Conservation (phyloP, 2,329 filamentous ascomycete species). For the Zymoseptoria brevis region DNA sequence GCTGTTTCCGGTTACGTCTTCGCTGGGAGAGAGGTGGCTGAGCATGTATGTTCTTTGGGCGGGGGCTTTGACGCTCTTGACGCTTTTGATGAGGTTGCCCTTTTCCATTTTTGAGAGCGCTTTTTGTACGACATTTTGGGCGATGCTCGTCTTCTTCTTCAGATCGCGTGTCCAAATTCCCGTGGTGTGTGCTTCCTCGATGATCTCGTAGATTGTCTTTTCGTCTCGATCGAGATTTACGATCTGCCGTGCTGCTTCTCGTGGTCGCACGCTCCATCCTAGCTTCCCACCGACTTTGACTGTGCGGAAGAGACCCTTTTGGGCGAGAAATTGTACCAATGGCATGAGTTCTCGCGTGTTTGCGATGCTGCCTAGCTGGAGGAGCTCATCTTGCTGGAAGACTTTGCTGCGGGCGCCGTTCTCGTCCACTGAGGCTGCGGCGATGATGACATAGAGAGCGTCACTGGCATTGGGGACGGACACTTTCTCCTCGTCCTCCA, state of each 20-base stretch:
- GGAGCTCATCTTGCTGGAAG: constrained; percentile 28
- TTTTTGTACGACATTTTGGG: constrained; percentile 73
- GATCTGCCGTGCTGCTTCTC: constrained; percentile 28
- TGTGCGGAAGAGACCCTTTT: constrained; percentile 26
- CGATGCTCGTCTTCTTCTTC: constrained; percentile 64
- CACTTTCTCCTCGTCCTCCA: background rate
- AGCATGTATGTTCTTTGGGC: constrained; percentile 96
- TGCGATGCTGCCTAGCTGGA: constrained; percentile 17
- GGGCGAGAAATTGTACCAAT: constrained; percentile 26
- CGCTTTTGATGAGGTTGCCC: constrained; percentile 74
- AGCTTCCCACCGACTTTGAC: constrained; percentile 22
- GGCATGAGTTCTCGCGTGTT: constrained; percentile 22
- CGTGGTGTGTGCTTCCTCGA: constrained; percentile 75
- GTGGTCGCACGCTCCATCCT: constrained; percentile 24
- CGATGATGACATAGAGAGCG: constrained; percentile 22
- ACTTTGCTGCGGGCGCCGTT: constrained; percentile 20
- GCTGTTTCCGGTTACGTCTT: constrained; percentile 84
- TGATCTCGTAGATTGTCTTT: constrained; percentile 76
- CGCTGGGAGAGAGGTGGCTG: constrained; percentile 70
- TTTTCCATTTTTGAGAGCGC: constrained; percentile 75
- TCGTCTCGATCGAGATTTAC: constrained; percentile 56
- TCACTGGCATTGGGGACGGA: constrained; percentile 18
- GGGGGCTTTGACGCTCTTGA: constrained; percentile 86
- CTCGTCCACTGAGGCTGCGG: constrained; percentile 20
- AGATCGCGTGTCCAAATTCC: constrained; percentile 90